Evolutionary conservation across 441 rosid genomes (phyloP), one percentile per base, ranked within the genome.

Genomic region (Isatis lusitanica): DNA sequence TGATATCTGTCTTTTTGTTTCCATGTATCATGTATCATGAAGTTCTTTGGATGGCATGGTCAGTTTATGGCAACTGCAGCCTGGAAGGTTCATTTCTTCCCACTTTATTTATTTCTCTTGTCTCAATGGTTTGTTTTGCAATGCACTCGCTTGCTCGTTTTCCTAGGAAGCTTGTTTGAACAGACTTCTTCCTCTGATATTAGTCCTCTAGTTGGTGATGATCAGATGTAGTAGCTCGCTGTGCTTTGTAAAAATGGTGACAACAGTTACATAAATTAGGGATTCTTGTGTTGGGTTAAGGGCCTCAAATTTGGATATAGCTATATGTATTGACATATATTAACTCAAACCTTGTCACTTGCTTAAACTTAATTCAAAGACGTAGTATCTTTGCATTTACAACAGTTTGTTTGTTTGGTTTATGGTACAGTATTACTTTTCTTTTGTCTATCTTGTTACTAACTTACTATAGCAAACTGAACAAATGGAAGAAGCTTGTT

Each of bases 21-120:
- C 63, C 48, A 71, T 76, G 69, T 61, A 12, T 60, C 35, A 78
- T 62, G 71, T 61, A 12, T 60, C 42, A 78, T 62, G 81, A 75
- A 94, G 98, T 82, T 88, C 97, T 79, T 77, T 94, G 83, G 97
- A 94, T 82, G 97, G 97, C 55, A 38, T 85, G 71, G 82, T 94
- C 71, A 85, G 84, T 77, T 87, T 94, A 77, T 90, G 97, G 97
- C 92, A 91, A 83, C 76, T 94, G 81, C 93, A 88, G 73, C 78
- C 87, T 28, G 82, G 83, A 50, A 95, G 97, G 98, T 94, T 67
- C 57, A 77, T 64, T 50, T 55, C 30, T 10, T 3, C 28, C 16
- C 58, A 18, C 38, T 46, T 13, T 50, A 44, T 3, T 40, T 28
- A 21, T 9, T 43, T 21, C 47, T 18, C 57, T 43, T 69, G 13